A percentile compares a stretch with the other conserved stretches of the same genome.
Evolutionary conservation across 2,329 filamentous ascomycete species (phyloP).

Genomic region (Sporothrix protearum): DNA sequence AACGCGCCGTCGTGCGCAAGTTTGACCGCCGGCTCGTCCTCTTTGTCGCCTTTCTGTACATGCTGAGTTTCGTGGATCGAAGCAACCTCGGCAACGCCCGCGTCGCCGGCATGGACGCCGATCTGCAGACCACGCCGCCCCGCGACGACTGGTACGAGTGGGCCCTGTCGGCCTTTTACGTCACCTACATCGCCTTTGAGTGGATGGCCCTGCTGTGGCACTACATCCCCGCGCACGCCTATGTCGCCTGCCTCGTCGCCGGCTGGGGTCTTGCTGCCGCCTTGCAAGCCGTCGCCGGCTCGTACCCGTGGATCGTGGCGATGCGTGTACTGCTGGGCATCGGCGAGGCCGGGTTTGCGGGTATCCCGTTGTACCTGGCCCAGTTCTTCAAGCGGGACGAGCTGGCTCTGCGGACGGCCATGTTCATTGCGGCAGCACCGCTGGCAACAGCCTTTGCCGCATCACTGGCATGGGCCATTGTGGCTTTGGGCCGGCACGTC

Average conservation of each 20-base stretch:
- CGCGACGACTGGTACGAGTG: constrained; percentile 54
- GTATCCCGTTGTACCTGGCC: constrained; percentile 61
- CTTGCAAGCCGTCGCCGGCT: constrained; percentile 64
- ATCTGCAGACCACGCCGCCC: constrained; percentile 51
- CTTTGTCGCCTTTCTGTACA: constrained; percentile 77
- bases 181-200: constrained; percentile 61
- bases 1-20: constrained; percentile 65
- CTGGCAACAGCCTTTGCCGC: constrained; percentile 80
- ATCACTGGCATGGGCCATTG: constrained; percentile 73
- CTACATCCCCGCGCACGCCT: constrained; percentile 57
- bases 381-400: constrained; percentile 66
- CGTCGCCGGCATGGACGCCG: constrained; percentile 61
- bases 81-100: constrained; percentile 67
- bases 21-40: constrained; percentile 74
- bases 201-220: constrained; percentile 64
- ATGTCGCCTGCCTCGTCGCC: constrained; percentile 60
- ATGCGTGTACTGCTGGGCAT: constrained; percentile 58
- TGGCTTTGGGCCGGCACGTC: constrained; percentile 54
- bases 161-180: constrained; percentile 59
- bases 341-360: constrained; percentile 63
- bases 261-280: constrained; percentile 78
- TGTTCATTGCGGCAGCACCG: constrained; percentile 82
- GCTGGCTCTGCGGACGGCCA: constrained; percentile 76
- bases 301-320: constrained; percentile 56
- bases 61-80: constrained; percentile 80